Percentiles rank a stretch among this genome's conserved stretches.
phyloP scores from a whole-genome alignment of 768 basidiomycete species.

The Boletus eberwhitei region DNA sequence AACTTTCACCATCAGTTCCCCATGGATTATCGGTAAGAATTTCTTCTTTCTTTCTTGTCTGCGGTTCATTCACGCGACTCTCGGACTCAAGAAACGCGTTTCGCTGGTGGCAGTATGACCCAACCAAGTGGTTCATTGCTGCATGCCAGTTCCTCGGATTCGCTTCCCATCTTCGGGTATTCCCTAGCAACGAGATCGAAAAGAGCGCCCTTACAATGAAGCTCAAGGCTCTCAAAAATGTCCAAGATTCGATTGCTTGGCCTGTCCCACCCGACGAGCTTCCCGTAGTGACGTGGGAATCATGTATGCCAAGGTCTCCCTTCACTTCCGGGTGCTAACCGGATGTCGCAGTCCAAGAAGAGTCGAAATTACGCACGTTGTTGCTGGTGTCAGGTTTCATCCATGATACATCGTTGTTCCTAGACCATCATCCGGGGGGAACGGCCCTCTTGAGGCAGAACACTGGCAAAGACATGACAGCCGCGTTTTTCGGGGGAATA shows the following conservation, averaged over 20 bases:
- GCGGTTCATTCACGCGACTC: conserved; percentile 4
- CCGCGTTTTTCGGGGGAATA: conserved; percentile 81
- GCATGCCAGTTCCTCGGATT: conserved; percentile 58
- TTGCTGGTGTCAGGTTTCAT: conserved; percentile 83
- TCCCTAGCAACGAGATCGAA: conserved; percentile 84
- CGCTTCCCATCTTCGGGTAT: conserved; percentile 77
- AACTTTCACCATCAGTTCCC: conserved; percentile 89
- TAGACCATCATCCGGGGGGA: conserved; percentile 81
- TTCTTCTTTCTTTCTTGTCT: not conserved
- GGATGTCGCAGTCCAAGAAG: conserved; percentile 52
- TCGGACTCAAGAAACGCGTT: conserved; percentile 55
- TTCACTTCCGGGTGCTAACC: not conserved
- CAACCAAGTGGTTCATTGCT: conserved; percentile 80
- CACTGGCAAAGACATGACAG: conserved; percentile 80
- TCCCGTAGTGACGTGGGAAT: conserved; percentile 79
- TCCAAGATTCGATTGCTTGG: conserved; percentile 65
- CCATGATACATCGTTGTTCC: conserved; percentile 74
- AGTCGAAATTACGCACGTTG: conserved; percentile 60
- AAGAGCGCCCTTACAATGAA: conserved; percentile 84
- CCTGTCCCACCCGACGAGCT: conserved; percentile 55
- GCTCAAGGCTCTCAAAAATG: conserved; percentile 63
- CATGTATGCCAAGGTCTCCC: conserved; percentile 46
- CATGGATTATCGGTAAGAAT: conserved; percentile 49
- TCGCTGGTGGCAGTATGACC: conserved; percentile 70
- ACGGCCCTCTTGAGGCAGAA: conserved; percentile 50